phyloP scores from a whole-genome alignment of 2,329 filamentous ascomycete genomes.

The Aspergillus uvarum region DNA sequence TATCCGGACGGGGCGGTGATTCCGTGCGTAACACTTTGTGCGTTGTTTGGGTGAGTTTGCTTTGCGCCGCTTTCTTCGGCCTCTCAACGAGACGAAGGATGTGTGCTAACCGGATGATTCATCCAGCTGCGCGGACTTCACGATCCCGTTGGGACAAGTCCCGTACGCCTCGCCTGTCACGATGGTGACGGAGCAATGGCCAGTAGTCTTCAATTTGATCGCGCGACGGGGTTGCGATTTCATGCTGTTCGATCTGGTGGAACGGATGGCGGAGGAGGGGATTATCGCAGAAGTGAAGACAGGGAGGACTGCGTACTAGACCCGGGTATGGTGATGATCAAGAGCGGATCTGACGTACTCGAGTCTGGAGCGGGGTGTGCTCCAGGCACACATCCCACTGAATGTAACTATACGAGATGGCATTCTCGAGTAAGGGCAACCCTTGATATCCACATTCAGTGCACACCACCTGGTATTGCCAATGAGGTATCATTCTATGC shows the following conservation, averaged over 20 bases:
- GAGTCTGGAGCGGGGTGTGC: too few species aligned
- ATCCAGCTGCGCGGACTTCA: constrained; percentile 10
- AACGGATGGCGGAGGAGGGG: constrained; percentile 9
- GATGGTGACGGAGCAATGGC: constrained; percentile 7
- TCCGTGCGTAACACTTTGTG: constrained; percentile 10
- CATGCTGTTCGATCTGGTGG: constrained; percentile 15
- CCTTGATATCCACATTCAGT: background rate
- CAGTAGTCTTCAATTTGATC: constrained; percentile 12
- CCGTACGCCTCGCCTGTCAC: constrained; percentile 9
- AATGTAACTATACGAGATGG: too few species aligned
- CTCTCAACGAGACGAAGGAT: too few species aligned
- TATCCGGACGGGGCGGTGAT: constrained; percentile 3
- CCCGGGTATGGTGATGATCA: background rate
- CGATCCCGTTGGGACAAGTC: constrained; percentile 15
- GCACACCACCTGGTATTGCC: background rate
- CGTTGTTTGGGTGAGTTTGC: constrained; percentile 14
- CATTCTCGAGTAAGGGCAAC: background rate
- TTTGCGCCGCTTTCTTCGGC: background rate
- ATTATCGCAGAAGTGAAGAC: constrained; percentile 13
- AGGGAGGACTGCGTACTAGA: constrained; percentile 4
- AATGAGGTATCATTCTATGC: background rate
- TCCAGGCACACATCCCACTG: too few species aligned
- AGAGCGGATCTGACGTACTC: too few species aligned
- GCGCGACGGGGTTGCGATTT: constrained; percentile 18
- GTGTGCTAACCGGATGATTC: too few species aligned